A percentile compares a stretch with the other conserved stretches of the same genome.
phyloP scores from a whole-genome alignment of 331 rosid species.

The Acacia pycnantha region DNA sequence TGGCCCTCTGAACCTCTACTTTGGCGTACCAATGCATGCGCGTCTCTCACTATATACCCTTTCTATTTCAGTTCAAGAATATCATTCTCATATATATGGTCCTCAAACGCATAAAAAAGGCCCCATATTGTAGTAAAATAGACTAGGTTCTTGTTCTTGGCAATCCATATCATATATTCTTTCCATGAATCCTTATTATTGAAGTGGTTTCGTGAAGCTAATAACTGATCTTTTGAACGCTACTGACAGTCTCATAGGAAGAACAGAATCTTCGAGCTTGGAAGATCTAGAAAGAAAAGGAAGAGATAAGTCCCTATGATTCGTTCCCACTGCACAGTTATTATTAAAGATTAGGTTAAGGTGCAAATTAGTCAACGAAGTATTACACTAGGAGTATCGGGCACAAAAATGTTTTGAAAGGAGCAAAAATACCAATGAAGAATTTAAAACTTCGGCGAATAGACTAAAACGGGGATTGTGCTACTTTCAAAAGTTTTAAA shows the following conservation, averaged over 20 bases:
- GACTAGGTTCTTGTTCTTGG: neutral
- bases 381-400: no score
- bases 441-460: no score
- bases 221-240: neutral
- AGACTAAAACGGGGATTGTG: no score
- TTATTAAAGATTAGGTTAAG: neutral
- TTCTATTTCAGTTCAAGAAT: neutral
- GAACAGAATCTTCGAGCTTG: slow-evolving; percentile 2
- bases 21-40: neutral
- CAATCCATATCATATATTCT: neutral
- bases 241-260: neutral
- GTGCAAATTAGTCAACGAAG: no score
- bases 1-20: neutral
- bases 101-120: neutral
- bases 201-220: neutral
- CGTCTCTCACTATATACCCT: neutral
- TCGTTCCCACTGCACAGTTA: neutral
- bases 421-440: no score
- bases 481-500: no score
- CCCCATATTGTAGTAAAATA: neutral
- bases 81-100: neutral
- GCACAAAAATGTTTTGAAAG: no score
- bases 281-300: neutral
- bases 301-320: neutral
- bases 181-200: neutral